Conservation (phyloP, 2,329 filamentous ascomycete genomes). For the Lasiodiplodia citricola region DNA sequence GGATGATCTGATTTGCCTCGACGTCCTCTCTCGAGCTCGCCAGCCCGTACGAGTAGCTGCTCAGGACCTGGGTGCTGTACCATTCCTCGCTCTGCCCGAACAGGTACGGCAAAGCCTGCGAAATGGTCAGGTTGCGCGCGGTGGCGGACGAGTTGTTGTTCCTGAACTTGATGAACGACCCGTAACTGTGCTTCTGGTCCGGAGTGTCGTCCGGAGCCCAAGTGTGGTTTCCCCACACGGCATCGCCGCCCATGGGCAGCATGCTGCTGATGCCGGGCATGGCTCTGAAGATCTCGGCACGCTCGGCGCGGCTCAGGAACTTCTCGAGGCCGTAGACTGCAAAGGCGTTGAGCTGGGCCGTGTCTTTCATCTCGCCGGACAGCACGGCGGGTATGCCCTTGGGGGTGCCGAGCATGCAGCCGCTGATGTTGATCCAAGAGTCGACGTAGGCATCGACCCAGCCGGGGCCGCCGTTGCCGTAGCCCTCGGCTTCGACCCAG, state of each 20-base stretch:
- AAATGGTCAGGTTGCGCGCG: slow-evolving; percentile 76
- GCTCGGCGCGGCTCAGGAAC: slow-evolving; percentile 87
- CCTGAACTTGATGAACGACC: slow-evolving; percentile 85
- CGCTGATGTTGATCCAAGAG: slow-evolving; percentile 97
- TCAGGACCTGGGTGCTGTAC: slow-evolving; percentile 76
- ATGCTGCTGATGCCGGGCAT: slow-evolving; percentile 98
- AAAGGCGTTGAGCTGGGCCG: slow-evolving; percentile 92
- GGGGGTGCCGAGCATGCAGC: slow-evolving; percentile 93
- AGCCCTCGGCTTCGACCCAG: slow-evolving; percentile 78
- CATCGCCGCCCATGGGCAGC: slow-evolving; percentile 91
- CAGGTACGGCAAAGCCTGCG: slow-evolving; percentile 77
- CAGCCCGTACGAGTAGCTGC: slow-evolving; percentile 85
- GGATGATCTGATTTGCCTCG: slow-evolving; percentile 63
- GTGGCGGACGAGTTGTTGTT: slow-evolving; percentile 58
- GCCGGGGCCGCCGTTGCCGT: slow-evolving; percentile 77
- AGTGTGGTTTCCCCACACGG: slow-evolving; percentile 88
- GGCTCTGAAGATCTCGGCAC: slow-evolving; percentile 90
- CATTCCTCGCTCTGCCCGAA: slow-evolving; percentile 80
- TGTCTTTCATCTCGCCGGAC: slow-evolving; percentile 98
- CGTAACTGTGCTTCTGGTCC: slow-evolving; percentile 74
- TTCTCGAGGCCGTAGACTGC: slow-evolving; percentile 97
- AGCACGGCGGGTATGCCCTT: slow-evolving; percentile 90
- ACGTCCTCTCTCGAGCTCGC: slow-evolving; percentile 81
- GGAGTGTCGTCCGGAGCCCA: slow-evolving; percentile 88
- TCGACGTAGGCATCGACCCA: slow-evolving; percentile 94